These are phyloP conservation scores for Aspergillus jensenii DNA, from an alignment of 2,329 filamentous ascomycete genomes.

Conservation along the genomic window DNA sequence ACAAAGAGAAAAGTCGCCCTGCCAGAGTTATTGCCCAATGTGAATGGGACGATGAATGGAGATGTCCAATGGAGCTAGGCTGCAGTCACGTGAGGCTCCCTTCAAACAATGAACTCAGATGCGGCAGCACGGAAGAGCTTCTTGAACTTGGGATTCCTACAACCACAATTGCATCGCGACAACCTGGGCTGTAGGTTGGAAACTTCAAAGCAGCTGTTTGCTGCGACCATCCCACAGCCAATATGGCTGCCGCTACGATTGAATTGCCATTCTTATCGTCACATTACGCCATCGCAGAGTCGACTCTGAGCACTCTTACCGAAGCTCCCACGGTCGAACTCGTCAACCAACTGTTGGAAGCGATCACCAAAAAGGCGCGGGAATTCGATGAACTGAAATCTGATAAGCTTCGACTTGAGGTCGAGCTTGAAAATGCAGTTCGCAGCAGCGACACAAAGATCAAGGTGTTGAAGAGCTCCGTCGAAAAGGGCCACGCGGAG, in stretches of 20 bases:
- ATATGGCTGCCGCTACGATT: constrained; percentile 57
- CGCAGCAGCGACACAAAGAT: constrained; percentile 79
- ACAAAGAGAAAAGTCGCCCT: background rate
- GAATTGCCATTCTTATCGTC: constrained; percentile 61
- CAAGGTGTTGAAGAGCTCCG: constrained; percentile 75
- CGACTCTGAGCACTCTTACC: constrained; percentile 55
- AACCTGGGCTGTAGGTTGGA: constrained; percentile 24
- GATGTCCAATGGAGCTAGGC: background rate
- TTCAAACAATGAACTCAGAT: constrained; percentile 10
- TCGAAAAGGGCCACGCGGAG: constrained; percentile 81
- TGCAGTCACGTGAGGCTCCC: constrained; percentile 1
- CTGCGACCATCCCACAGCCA: constrained; percentile 17
- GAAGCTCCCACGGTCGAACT: constrained; percentile 71
- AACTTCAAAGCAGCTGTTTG: constrained; percentile 15
- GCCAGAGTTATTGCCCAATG: background rate
- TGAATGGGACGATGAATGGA: background rate
- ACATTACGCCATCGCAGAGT: constrained; percentile 58
- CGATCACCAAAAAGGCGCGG: constrained; percentile 74
- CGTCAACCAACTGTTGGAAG: constrained; percentile 70
- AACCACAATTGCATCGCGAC: constrained; percentile 11
- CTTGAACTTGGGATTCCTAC: constrained; percentile 1
- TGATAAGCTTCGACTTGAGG: constrained; percentile 84
- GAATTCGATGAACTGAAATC: constrained; percentile 80
- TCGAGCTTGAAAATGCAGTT: constrained; percentile 89
- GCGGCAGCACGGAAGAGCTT: constrained; percentile 9